Conservation (phyloP, 1,284 basidiomycete genomes). For the Leccinum fuscescens region DNA sequence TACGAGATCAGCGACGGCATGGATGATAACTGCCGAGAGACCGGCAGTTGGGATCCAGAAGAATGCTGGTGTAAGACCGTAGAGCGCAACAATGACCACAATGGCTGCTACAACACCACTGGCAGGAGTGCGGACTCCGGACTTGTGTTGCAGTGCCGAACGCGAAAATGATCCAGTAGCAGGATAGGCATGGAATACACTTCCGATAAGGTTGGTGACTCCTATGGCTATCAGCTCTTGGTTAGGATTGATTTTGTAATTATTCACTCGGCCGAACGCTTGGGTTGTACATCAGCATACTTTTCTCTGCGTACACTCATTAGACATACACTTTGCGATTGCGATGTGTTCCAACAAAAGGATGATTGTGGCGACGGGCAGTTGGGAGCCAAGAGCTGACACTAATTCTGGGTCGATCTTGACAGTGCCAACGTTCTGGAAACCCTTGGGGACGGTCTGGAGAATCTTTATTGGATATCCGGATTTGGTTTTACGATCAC, state of each 20-base stretch:
- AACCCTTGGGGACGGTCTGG: conserved; percentile 78
- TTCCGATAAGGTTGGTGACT: conserved; percentile 85
- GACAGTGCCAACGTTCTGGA: conserved; percentile 77
- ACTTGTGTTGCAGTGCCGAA: conserved; percentile 93
- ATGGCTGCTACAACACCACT: conserved; percentile 88
- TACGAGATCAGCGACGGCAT: conserved; percentile 91
- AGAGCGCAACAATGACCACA: conserved; percentile 90
- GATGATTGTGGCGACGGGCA: conserved; percentile 94
- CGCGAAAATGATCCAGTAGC: conserved; percentile 98
- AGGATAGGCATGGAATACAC: conserved; percentile 89
- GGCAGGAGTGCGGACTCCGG: conserved; percentile 91
- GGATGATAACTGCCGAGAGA: conserved; percentile 93
- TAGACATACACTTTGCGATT: conserved; percentile 76
- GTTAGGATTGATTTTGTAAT: conserved; percentile 97
- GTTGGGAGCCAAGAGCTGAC: conserved; percentile 66
- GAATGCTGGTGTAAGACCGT: conserved; percentile 90
- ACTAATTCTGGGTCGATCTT: conserved; percentile 66
- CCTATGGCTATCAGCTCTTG: conserved; percentile 98
- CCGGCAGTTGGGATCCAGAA: conserved; percentile 81
- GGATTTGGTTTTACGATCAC: conserved; percentile 52
- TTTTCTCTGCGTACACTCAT: neutral
- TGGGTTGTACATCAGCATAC: conserved; percentile 15
- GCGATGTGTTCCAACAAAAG: conserved; percentile 96
- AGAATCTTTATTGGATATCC: conserved; percentile 89
- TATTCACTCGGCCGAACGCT: conserved; percentile 94